Conservation (phyloP, 2,329 filamentous ascomycete species). For the Stenocarpella maydis region DNA sequence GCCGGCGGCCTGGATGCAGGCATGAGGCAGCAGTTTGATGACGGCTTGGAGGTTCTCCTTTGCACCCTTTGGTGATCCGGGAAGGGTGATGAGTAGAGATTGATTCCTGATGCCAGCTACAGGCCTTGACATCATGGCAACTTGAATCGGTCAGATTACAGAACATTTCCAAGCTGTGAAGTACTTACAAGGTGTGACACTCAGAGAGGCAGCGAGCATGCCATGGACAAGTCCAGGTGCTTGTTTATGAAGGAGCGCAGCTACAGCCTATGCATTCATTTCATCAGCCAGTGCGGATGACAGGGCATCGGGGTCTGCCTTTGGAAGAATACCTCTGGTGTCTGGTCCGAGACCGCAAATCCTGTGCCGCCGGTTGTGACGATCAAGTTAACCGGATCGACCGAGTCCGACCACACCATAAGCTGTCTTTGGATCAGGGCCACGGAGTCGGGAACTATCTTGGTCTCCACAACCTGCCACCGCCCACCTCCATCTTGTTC, state of each 20-base stretch:
- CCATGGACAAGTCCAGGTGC: slow-evolving; percentile 93
- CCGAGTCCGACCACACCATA: slow-evolving; percentile 73
- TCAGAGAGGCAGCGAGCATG: slow-evolving; percentile 86
- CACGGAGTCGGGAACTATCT: slow-evolving; percentile 82
- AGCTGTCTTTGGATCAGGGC: slow-evolving; percentile 79
- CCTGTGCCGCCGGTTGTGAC: slow-evolving; percentile 93
- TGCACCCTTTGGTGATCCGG: slow-evolving; percentile 94
- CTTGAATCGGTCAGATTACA: slow-evolving; percentile 54
- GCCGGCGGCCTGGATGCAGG: slow-evolving; percentile 88
- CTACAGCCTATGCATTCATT: slow-evolving; percentile 70
- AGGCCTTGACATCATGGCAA: slow-evolving; percentile 96
- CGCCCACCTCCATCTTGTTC: slow-evolving; percentile 68
- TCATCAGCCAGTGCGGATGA: slow-evolving; percentile 7
- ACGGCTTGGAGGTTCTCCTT: slow-evolving; percentile 91
- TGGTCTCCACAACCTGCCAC: slow-evolving; percentile 75
- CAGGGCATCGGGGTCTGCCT: too few relatives aligned
- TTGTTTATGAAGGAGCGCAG: slow-evolving; percentile 80
- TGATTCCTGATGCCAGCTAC: slow-evolving; percentile 86
- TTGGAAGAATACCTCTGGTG: slow-evolving; percentile 76
- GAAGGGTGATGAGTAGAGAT: slow-evolving; percentile 85
- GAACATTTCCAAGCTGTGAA: background rate
- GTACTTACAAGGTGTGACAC: slow-evolving; percentile 85
- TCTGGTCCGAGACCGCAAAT: slow-evolving; percentile 84
- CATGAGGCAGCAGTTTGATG: slow-evolving; percentile 90
- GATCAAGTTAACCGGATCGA: slow-evolving; percentile 74